phyloP scores from a whole-genome alignment of 1,284 basidiomycete species.

The Cutaneotrichosporon curvatum region DNA sequence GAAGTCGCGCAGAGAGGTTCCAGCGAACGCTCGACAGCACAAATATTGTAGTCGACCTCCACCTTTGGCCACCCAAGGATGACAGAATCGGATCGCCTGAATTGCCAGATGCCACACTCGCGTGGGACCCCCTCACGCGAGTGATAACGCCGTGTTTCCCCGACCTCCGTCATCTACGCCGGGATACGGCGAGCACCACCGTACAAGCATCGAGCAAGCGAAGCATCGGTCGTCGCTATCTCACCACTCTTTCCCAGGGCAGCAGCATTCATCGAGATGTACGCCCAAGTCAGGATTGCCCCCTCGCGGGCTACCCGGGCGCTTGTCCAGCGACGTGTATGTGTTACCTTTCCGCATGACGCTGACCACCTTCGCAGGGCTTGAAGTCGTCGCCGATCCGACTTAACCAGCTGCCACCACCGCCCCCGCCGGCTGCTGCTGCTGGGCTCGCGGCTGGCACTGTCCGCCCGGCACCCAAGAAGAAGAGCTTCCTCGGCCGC shows the following conservation, averaged over 20 bases:
- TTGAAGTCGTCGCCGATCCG: conserved; percentile 22
- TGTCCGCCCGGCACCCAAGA: conserved; percentile 17
- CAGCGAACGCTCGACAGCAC: too few relatives aligned
- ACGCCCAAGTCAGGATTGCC: conserved; percentile 29
- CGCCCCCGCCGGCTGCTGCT: conserved; percentile 19
- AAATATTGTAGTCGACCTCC: neutral
- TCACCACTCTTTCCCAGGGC: neutral
- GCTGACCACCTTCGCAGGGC: conserved; percentile 16
- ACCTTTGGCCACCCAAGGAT: neutral
- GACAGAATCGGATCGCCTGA: too few relatives aligned
- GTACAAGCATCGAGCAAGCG: neutral
- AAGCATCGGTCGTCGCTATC: neutral
- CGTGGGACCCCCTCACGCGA: neutral
- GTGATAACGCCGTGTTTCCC: conserved; percentile 3
- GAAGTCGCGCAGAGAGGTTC: neutral
- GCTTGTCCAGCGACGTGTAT: conserved; percentile 31
- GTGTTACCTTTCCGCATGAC: conserved; percentile 5
- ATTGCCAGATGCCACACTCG: neutral
- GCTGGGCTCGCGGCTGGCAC: conserved; percentile 16
- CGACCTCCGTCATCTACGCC: neutral
- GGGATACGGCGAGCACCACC: neutral
- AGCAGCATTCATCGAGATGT: conserved; percentile 20
- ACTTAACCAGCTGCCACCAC: conserved; percentile 20
- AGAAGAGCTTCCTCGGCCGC: conserved; percentile 31
- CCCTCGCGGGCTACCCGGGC: conserved; percentile 23